Conservation (phyloP, 1,139 yeast genomes). For the Tardiomyces depauwii region DNA sequence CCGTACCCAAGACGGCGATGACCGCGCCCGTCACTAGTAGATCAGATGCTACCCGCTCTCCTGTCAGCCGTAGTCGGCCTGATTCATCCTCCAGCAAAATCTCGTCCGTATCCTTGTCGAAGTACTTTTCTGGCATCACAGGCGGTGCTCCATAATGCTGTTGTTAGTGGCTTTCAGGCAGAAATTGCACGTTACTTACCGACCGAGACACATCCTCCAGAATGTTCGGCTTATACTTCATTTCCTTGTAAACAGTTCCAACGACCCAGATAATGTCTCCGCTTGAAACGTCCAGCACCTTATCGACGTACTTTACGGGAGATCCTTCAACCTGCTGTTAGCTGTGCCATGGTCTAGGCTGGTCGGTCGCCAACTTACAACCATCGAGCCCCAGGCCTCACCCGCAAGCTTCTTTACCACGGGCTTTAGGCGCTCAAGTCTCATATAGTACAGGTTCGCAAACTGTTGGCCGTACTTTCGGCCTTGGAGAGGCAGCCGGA, state of each 20-base stretch:
- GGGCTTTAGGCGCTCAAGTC: conserved; percentile 45
- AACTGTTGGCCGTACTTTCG: conserved; percentile 62
- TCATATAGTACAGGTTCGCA: conserved; percentile 57
- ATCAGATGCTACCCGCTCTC: conserved; percentile 36
- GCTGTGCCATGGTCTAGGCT: conserved; percentile 1
- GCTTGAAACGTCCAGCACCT: conserved; percentile 65
- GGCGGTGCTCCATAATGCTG: conserved; percentile 31
- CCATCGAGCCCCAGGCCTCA: conserved; percentile 36
- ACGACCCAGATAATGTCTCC: conserved; percentile 76
- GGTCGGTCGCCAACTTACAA: conserved; percentile 25
- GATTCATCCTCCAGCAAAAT: conserved; percentile 85
- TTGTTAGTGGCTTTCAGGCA: neutral
- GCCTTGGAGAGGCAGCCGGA: conserved; percentile 14
- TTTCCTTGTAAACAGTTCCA: conserved; percentile 80
- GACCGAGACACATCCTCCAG: conserved; percentile 60
- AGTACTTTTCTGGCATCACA: conserved; percentile 32
- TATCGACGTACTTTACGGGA: conserved; percentile 34
- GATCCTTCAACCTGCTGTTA: neutral
- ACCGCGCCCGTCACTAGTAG: conserved; percentile 78
- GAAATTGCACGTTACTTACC: neutral
- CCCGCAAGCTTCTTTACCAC: conserved; percentile 41
- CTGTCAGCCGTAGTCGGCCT: conserved; percentile 71
- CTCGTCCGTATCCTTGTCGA: conserved; percentile 46
- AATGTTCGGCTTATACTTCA: conserved; percentile 76
- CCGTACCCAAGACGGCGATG: conserved; percentile 79